Percentiles rank a stretch among this genome's conserved stretches.
These are phyloP conservation scores for Solanum hybrid DNA, from an alignment of 305 asterid species.

Conservation along the genomic window DNA sequence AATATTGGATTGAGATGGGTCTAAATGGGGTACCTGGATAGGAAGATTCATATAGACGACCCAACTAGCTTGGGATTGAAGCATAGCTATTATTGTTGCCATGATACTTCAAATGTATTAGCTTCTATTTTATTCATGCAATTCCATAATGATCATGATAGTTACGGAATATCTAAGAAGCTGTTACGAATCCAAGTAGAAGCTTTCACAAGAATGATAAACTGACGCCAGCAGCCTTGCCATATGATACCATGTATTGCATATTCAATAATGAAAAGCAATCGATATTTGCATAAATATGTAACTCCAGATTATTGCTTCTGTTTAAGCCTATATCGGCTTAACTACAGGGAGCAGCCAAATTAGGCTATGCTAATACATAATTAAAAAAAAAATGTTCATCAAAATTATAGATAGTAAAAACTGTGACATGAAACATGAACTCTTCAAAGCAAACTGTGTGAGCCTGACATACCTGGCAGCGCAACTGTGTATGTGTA, in stretches of 20 bases:
- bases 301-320: background rate
- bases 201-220: background rate
- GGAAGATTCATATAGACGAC: background rate
- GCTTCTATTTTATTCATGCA: background rate
- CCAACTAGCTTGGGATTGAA: background rate
- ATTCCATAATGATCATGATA: background rate
- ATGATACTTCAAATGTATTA: background rate
- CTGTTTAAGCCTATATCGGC: background rate
- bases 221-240: background rate
- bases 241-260: background rate
- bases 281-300: background rate
- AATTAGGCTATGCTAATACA: background rate
- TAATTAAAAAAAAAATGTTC: background rate
- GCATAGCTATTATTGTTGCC: background rate
- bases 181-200: background rate
- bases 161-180: background rate
- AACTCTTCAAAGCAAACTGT: conserved; percentile 8
- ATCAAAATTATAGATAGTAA: background rate
- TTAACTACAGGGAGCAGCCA: background rate
- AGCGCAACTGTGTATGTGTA: conserved; percentile 45
- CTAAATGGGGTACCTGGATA: background rate
- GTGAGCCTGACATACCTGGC: conserved; percentile 47
- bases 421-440: background rate
- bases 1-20: background rate
- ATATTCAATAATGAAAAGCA: background rate